Evolutionary conservation across 805 yeast species (phyloP), one percentile per base, ranked within the genome.

Genomic region (Ogataea degrootiae): DNA sequence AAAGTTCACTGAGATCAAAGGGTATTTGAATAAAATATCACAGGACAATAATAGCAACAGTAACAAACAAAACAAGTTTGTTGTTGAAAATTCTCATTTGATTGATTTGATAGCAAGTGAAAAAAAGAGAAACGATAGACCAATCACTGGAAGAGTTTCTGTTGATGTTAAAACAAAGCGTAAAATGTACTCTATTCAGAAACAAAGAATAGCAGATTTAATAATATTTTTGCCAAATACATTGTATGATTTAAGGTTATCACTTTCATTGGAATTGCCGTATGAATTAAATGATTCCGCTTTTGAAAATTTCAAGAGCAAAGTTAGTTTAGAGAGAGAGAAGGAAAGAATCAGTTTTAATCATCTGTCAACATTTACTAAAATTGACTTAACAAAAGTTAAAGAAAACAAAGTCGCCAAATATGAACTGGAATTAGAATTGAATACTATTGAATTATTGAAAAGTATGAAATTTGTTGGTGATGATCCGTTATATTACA

Each of bases 261-360:
- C 95, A 6, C 68, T 91, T 53, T 80, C 88, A 36, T 66, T 86
- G 29, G 97, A 90, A 78, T 63, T 83, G 49, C 96, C 96, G 0
- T 77, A 79, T 22, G 75, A 77, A 34, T 81, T 76, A 48, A 66
- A 62, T 39, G 70, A 64, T 68, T 66, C 79, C 61, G 65, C 82
- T 69, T 56, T 83, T 62, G 77, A 75, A 67, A 75, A 71, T 59
- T 78, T 65, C 72, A 72, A 61, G 69, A 76, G 58, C 71, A 76
- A 60, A 69, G 75, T 48, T 7, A 70, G 74, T 22, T 60, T 76
- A 49, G 77, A 79, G 39, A 72, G 97, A 59, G 77, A 79, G 48
- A 90, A 90, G 66, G 82, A 84, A 55, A 74, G 97, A 52, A 73
- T 75, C 26, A 79, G 91, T 48, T 87, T 77, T 67, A 71, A 77